Base-by-base conservation (phyloP, 2,329 filamentous ascomycete species). In the Boeremia exigua region DNA sequence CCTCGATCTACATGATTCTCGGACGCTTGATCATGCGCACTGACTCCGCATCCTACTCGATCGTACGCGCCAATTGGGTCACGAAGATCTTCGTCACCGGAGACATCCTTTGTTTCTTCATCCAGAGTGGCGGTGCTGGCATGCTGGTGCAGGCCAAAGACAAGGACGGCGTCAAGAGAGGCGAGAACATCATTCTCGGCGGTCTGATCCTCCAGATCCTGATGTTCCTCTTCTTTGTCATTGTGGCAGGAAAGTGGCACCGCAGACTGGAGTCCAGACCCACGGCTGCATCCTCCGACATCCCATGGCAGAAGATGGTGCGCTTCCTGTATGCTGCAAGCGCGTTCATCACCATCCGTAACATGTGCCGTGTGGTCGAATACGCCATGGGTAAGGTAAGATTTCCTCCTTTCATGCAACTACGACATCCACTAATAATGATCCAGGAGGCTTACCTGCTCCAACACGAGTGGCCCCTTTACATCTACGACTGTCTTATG, bases 201-300 rank as follows among this genome's bases (percentile, higher is more conserved):
- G 86, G 86, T 2, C 73, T 88, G 2, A 67, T 82, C 29, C 68
- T 87, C 14, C 86, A 88, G 65, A 77, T 88, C 23, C 34, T 84
- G 37, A 79, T 84, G 51, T 87, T 88, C 58, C 78, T 77, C 19
- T 71, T 86, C 32, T 88, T 88, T 63, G 70, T 83, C 32, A 52
- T 79, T 4, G 78, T 79, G 1, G 77, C 82, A 0, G 60, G 77
- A 2, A 55, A 82, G 0, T 86, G 86, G 71, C 80, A 87, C 59
- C 47, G 60, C 2, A 75, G 81, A 3, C 75, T 84, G n/a, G 55
- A 44, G 1, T 66, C 60, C 6, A 37, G 59, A 4, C 75, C 61
- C 11, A 67, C 77, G 0, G 75, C 73, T 29, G 43, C 60, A 6
- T 54, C 53, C 0, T 39, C 50, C 1, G 50, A 67, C 17, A 51